These are phyloP conservation scores for Ormosia semicastrata DNA, from an alignment of 306 rosid species.

Conservation along the genomic window DNA sequence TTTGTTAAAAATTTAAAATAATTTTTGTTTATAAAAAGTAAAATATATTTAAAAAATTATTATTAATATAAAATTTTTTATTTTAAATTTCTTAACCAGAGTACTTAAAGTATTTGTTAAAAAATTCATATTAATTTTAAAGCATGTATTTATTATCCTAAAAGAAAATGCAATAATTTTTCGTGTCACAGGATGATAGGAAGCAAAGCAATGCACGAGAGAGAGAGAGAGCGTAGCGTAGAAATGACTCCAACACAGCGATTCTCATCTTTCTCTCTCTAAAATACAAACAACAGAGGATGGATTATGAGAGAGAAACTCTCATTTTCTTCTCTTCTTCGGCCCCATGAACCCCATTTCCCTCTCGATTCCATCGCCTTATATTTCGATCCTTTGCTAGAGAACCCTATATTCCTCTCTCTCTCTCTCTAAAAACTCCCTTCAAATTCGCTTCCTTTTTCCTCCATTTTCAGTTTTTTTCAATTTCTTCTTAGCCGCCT, in stretches of 20 bases:
- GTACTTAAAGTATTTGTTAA: too few relatives aligned
- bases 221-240: conserved; percentile 37
- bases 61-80: too few relatives aligned
- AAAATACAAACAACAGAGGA: background rate
- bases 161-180: too few relatives aligned
- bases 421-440: background rate
- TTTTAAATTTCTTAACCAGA: too few relatives aligned
- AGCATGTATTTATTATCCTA: too few relatives aligned
- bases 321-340: background rate
- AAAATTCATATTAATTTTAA: too few relatives aligned
- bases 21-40: too few relatives aligned
- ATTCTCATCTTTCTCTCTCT: conserved; percentile 29
- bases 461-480: background rate
- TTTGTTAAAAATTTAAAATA: too few relatives aligned
- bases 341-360: background rate
- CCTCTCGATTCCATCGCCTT: conserved; percentile 52
- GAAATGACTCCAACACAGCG: conserved; percentile 48
- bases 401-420: conserved; percentile 29
- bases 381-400: conserved; percentile 32
- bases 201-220: background rate
- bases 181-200: background rate
- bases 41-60: too few relatives aligned
- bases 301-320: conserved; percentile 27
- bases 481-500: conserved; percentile 13
- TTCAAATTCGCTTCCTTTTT: conserved; percentile 16